phyloP scores from a whole-genome alignment of 352 stramenopile genomes.

The Phytophthora gonapodyides region DNA sequence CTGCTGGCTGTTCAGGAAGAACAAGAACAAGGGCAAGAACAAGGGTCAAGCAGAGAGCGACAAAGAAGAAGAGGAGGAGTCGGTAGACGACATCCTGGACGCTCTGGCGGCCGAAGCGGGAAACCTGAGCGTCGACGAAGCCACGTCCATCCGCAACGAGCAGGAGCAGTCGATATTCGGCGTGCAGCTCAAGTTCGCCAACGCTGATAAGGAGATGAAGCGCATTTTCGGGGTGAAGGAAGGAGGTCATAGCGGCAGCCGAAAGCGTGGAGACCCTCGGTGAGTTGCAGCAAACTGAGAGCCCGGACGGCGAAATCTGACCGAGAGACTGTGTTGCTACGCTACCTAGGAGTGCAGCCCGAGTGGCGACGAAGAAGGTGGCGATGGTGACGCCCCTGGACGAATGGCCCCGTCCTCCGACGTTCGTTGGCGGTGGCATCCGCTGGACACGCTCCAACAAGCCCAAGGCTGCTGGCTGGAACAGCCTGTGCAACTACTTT shows the following conservation, averaged over 20 bases:
- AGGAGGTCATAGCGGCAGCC: constrained; percentile 42
- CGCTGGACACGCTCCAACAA: constrained; percentile 86
- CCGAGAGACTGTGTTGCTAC: constrained; percentile 1
- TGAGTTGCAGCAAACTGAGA: constrained; percentile 16
- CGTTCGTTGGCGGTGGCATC: constrained; percentile 86
- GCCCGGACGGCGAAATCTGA: neutral
- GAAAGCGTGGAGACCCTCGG: constrained; percentile 67
- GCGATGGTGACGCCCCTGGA: constrained; percentile 77
- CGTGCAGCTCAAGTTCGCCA: constrained; percentile 75
- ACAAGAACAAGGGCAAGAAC: constrained; percentile 41
- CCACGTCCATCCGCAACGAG: constrained; percentile 35
- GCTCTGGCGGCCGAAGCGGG: constrained; percentile 52
- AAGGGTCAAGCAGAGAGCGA: constrained; percentile 30
- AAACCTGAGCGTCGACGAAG: constrained; percentile 46
- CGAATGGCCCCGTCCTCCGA: constrained; percentile 84
- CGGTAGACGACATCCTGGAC: constrained; percentile 74
- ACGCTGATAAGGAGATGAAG: constrained; percentile 91
- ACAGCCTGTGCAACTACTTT: constrained; percentile 76
- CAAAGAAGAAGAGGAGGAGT: constrained; percentile 32
- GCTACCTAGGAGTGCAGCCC: constrained; percentile 50
- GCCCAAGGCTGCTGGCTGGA: constrained; percentile 66
- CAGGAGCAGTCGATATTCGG: constrained; percentile 66
- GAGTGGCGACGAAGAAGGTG: constrained; percentile 75
- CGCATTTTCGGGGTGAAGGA: constrained; percentile 88
- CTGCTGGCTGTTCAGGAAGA: constrained; percentile 20